phyloP scores from a whole-genome alignment of 768 basidiomycete species.

The Asterophora parasitica region DNA sequence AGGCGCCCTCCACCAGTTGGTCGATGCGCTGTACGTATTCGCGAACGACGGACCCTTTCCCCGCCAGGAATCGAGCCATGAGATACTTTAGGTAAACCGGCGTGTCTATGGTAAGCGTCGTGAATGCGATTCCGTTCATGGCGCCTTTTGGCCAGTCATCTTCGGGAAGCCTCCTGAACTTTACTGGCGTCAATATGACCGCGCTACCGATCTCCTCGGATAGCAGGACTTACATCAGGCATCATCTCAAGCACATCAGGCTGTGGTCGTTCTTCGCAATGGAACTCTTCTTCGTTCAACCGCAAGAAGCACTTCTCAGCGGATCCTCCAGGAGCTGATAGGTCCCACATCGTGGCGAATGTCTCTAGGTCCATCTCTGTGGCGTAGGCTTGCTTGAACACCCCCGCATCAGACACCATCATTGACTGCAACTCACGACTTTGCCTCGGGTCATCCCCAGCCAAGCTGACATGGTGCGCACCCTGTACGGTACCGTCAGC shows the following conservation, averaged over 20 bases:
- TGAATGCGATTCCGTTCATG: slow-evolving; percentile 46
- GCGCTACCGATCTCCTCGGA: neutral
- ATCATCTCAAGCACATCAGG: slow-evolving; percentile 42
- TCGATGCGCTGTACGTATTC: slow-evolving; percentile 56
- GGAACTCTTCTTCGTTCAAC: slow-evolving; percentile 56
- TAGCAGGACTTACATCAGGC: slow-evolving; percentile 41
- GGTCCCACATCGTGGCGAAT: slow-evolving; percentile 64
- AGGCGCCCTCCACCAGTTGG: slow-evolving; percentile 53
- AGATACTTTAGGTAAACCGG: slow-evolving; percentile 63
- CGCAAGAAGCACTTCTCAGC: slow-evolving; percentile 64
- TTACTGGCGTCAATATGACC: neutral
- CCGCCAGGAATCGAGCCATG: slow-evolving; percentile 46
- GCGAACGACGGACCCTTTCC: slow-evolving; percentile 52
- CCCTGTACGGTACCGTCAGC: slow-evolving; percentile 41
- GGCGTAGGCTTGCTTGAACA: neutral
- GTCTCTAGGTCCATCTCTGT: slow-evolving; percentile 66
- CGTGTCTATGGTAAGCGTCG: slow-evolving; percentile 60
- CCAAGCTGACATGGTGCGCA: slow-evolving; percentile 69
- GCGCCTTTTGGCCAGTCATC: slow-evolving; percentile 28
- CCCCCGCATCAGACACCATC: too few relatives aligned
- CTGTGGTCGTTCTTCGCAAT: slow-evolving; percentile 30
- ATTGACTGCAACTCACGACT: slow-evolving; percentile 34
- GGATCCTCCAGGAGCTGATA: slow-evolving; percentile 52
- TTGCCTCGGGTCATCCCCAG: slow-evolving; percentile 42
- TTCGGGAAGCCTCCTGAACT: slow-evolving; percentile 31